These are phyloP conservation scores for Yamadazyma olivae DNA, from an alignment of 805 yeast species.

Conservation along the genomic window DNA sequence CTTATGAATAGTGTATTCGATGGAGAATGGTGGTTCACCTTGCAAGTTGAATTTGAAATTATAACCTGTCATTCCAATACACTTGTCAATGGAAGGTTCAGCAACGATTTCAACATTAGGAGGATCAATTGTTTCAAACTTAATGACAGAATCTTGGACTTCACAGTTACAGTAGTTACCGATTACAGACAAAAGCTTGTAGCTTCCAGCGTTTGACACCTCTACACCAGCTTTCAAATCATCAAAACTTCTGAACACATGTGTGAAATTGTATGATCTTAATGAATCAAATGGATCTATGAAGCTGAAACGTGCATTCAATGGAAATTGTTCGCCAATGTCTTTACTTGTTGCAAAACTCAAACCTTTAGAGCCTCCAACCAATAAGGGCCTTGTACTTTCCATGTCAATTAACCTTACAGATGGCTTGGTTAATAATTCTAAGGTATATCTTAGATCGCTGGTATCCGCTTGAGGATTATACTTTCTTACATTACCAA, in stretches of 20 bases:
- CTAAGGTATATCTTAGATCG: conserved; percentile 30
- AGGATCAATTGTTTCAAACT: conserved; percentile 43
- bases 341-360: conserved; percentile 14
- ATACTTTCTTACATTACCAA: conserved; percentile 30
- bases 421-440: conserved; percentile 23
- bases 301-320: conserved; percentile 33
- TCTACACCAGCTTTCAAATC: conserved; percentile 29
- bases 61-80: conserved; percentile 89
- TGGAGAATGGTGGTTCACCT: conserved; percentile 81
- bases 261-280: conserved; percentile 20
- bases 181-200: conserved; percentile 49
- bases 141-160: conserved; percentile 43
- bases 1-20: conserved; percentile 56
- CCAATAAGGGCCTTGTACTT: conserved; percentile 19
- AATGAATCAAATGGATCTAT: conserved; percentile 18
- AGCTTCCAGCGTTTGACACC: conserved; percentile 63
- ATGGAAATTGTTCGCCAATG: conserved; percentile 45
- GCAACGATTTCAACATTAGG: conserved; percentile 42
- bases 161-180: conserved; percentile 69
- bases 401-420: conserved; percentile 20
- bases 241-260: conserved; percentile 18
- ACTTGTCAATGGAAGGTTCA: conserved; percentile 70
- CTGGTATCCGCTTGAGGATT: conserved; percentile 35
- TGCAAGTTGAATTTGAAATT: conserved; percentile 63
- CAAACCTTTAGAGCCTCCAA: conserved; percentile 17